Base-by-base conservation (phyloP, 2,329 filamentous ascomycete genomes). In the Neonectria magnoliae region DNA sequence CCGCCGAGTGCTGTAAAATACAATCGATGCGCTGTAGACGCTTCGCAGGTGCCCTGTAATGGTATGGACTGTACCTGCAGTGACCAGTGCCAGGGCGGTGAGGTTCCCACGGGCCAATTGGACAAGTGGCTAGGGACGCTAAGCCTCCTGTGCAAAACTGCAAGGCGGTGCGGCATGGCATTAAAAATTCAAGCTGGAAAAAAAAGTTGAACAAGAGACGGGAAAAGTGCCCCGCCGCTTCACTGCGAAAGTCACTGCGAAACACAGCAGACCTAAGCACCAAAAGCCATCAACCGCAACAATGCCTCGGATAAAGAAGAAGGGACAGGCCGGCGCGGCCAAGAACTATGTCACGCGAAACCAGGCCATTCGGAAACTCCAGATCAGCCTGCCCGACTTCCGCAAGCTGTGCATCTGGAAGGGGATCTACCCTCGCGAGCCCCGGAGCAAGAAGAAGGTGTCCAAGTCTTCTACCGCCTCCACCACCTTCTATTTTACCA, bases 351-450 rank as follows among this genome's bases (percentile, higher is more conserved):
- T 99, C 75, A 99, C 96, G 62, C 89, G 96, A 80, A 98, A 95
- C 45, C 94, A 98, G 84, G 96, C 96, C 50, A 93, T 99, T 75
- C 93, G 94, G 81, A 99, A 98, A 84, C 90, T 99, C 68, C 96
- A 99, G 83, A 92, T 99, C 81, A 97, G 93, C 76, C 89, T 99
- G 61, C 94, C 94, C 72, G 96, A 99, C 83, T 99, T 99, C 83
- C 91, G 96, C 82, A 92, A 97, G 83, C 87, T 99, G 78, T 99
- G 96, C 84, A 99, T 99, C 81, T 99, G 97, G 91, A 98, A 98
- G 85, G 96, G 94, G 75, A 98, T 99, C 80, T 99, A 98, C 82
- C 96, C 96, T 71, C 92, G 96, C 76, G 96, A 99, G 85, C 96
- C 96, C 69, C 90, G 96, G 77, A 97, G 92, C 84, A 95, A 94